Conservation (phyloP, 2,329 filamentous ascomycete species). For the Colletotrichum viniferum region DNA sequence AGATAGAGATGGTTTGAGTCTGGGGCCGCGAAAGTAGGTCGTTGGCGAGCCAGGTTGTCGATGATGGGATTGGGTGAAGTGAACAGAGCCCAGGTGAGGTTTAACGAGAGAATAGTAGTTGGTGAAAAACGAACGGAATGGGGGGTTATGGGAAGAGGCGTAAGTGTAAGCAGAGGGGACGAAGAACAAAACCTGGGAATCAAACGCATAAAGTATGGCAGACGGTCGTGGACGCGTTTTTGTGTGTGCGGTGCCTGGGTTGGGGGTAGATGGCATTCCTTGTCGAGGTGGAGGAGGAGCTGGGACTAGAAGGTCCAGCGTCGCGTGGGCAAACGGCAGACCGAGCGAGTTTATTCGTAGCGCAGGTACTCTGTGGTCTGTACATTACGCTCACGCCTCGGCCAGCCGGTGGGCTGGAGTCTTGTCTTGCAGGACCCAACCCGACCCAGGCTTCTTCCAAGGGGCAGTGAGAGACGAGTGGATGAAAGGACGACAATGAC, state of each 20-base stretch:
- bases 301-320: slow-evolving; percentile 8
- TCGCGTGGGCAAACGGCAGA: slow-evolving; percentile 22
- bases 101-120: slow-evolving; percentile 21
- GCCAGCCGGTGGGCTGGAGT: not conserved
- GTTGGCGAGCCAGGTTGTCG: not conserved
- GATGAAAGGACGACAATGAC: slow-evolving; percentile 1
- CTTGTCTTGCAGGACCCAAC: not conserved
- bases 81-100: not conserved
- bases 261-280: slow-evolving; percentile 19
- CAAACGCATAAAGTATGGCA: slow-evolving; percentile 20
- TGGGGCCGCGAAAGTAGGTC: not conserved
- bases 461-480: slow-evolving; percentile 5
- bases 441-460: not conserved
- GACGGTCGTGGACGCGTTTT: slow-evolving; percentile 20
- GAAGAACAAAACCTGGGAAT: slow-evolving; percentile 18
- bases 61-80: not conserved
- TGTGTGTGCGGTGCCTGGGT: slow-evolving; percentile 17
- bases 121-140: slow-evolving; percentile 15
- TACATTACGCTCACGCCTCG: slow-evolving; percentile 19
- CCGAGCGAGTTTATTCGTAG: slow-evolving; percentile 22
- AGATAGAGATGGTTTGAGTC: not conserved
- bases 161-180: slow-evolving; percentile 18
- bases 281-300: slow-evolving; percentile 7
- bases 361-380: not conserved
- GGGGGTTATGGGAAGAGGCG: slow-evolving; percentile 8